Evolutionary conservation across 2,329 filamentous ascomycete genomes (phyloP), one percentile per base, ranked within the genome.

Genomic region (Apiospora rasikravindrae): DNA sequence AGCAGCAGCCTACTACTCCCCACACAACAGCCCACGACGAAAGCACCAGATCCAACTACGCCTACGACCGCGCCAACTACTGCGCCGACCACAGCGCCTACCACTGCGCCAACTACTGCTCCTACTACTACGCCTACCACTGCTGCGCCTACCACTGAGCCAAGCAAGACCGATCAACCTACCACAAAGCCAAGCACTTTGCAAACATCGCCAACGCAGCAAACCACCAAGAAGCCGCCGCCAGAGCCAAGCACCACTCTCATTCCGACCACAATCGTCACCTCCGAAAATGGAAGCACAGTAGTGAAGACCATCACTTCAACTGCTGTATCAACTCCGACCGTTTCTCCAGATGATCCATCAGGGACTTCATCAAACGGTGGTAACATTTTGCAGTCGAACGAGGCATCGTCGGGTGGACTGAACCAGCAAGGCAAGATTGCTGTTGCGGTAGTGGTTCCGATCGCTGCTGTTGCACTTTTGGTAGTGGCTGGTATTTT

Each of bases 361-460:
- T 69, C 77, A 11, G 75, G 78, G 5, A 71, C 74, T 64, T 70
- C 76, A 8, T 69, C 76, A 10, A 71, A 73, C 24, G 76, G 75
- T 14, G 67, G 72, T 19, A 71, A 78, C 14, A 76, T 76, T 67
- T 71, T 74, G 4, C 70, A 72, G 19, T 71, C 61, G 1, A 76
- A 80, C 16, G 77, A 78, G 0, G 77, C 80, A 8, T 74, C 77
- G 49, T 72, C 76, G 13, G 77, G 80, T 7, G 88, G 89, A 2
- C 83, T 95, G 10, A 84, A 81, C 75, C 87, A 88, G 67, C 87
- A 88, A 45, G 92, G 92, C 67, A 95, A 90, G 76, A 98, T 97
- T 74, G 96, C 96, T 10, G 91, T 98, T 69, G 96, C 95, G 3
- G 96, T 99, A 0, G 94, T 98, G 7, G 93, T 98, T 1, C 96